Evolutionary conservation across 495 filamentous ascomycete species (phyloP), one percentile per base, ranked within the genome.

Genomic region (Penicillium robsamsonii): DNA sequence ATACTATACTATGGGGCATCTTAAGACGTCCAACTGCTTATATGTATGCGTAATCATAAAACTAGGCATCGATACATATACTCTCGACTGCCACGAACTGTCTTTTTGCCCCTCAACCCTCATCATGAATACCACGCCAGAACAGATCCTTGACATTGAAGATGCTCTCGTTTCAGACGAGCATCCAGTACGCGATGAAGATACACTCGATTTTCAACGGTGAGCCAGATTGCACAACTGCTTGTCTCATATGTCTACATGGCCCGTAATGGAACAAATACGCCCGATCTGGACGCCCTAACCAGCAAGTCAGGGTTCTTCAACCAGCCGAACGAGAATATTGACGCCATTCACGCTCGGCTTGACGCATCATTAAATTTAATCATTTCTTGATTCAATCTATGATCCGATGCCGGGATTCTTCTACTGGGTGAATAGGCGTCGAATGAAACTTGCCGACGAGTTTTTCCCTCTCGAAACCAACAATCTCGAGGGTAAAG

Each of bases 61-160:
- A 42, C 40, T 17, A 8, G 18, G 9, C 40, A 42, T 42, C 17
- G 2, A 17, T 42, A 17, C 40, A 9, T 18, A 42, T n/a, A n/a
- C n/a, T n/a, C n/a, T 42, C 40, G 8, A 22, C 40, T 42, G 18
- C 22, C 8, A 42, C 40, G 4, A 10, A 12, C 30, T 18, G 18
- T 18, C 22, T 9, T 42, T 17, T 42, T 42, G 40, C 40, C 3
- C 40, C 22, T 42, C 8, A 18, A 22, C 40, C 40, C 40, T 47
- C 45, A 47, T 17, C 60, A 57, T 24, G 57, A 43, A 44, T 10
- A 24, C n/a, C 4, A 47, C 45, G 10, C 25, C 45, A 33, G 45
- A 31, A 30, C 24, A 47, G 7, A 47, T 47, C 1, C 45, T 47
- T 30, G 45, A 47, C 45, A 33, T 47, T 15, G 27, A 47, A 29